Percentiles rank a stretch among this genome's conserved stretches.
These are phyloP conservation scores for Monosporozyma aquatica DNA, from an alignment of 805 yeast species.

Conservation along the genomic window DNA sequence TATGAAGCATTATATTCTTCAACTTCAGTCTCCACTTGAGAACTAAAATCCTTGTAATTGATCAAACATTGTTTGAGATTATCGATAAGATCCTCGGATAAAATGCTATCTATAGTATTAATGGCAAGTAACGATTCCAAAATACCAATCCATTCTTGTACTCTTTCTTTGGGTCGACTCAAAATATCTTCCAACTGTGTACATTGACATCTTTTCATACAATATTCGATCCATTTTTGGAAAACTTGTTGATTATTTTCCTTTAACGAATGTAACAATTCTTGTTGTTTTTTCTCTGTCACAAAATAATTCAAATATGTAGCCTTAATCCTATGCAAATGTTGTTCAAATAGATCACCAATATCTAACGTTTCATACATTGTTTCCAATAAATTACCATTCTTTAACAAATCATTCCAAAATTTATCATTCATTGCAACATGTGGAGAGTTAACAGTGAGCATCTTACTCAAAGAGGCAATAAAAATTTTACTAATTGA, in stretches of 20 bases:
- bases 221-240: conserved; percentile 30
- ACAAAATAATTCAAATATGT: conserved; percentile 30
- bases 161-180: conserved; percentile 28
- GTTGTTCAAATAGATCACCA: conserved; percentile 25
- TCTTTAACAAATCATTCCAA: conserved; percentile 9
- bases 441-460: background rate
- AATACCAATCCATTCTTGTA: conserved; percentile 18
- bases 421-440: background rate
- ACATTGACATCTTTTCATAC: conserved; percentile 24
- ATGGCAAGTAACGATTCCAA: conserved; percentile 6
- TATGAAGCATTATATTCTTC: conserved; percentile 11
- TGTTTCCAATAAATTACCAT: conserved; percentile 1
- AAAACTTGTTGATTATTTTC: conserved; percentile 12
- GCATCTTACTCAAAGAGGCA: conserved; percentile 8
- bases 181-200: conserved; percentile 27
- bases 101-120: background rate
- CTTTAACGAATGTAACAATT: conserved; percentile 16
- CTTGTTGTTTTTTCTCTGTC: conserved; percentile 27
- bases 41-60: conserved; percentile 12
- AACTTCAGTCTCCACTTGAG: conserved; percentile 12
- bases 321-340: conserved; percentile 28
- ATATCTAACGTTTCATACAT: conserved; percentile 15
- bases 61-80: conserved; percentile 5
- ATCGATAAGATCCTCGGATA: background rate
- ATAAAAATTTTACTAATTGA: conserved; percentile 31